Base-by-base conservation (phyloP, 2,329 filamentous ascomycete species). In the Calonectria leucothoes region DNA sequence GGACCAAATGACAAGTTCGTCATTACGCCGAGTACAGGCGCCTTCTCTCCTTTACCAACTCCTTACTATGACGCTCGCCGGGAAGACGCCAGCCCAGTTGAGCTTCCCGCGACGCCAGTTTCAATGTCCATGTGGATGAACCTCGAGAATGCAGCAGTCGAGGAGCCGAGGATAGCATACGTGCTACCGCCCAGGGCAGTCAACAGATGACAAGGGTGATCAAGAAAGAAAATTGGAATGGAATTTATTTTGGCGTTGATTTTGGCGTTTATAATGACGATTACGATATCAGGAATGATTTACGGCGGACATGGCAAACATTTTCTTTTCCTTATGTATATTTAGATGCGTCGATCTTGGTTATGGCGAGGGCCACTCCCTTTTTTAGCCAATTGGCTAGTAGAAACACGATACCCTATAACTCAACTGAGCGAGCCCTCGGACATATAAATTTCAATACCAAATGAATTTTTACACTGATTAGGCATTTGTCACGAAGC, bases 91-190 rank as follows among this genome's bases (percentile, higher is more conserved):
- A 74, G 75, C 25, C 79, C 78, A 15, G 75, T 79, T 20, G 79
- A 81, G 65, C 77, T 81, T 27, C 79, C 79, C 2, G 79, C 79
- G 15, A 81, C 79, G 11, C 79, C 79, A 12, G 79, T 81, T 8
- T 81, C 79, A 20, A 74, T 79, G 37, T 81, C 77, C n/a, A 80
- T 79, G 76, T 81, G 79, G 79, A 75, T 72, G 52, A 71, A 76
- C 17, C 66, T 81, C 10, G 79, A 81, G 67, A 69, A 79, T 27
- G 79, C 79, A 59, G 75, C 73, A 11, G 78, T 81, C 51, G 77
- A 78, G 42, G 79, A 81, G 42, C 79, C 79, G 52, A 79, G 70
- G 71, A 37, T 81, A 66, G 79, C 79, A 37, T 81, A 81, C 63
- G 77, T 81, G 48, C 52, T 81, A 29, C 78, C 77, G 27, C 74